Conservation (phyloP, 495 filamentous ascomycete species). For the Penicillium psychrofluorescens region DNA sequence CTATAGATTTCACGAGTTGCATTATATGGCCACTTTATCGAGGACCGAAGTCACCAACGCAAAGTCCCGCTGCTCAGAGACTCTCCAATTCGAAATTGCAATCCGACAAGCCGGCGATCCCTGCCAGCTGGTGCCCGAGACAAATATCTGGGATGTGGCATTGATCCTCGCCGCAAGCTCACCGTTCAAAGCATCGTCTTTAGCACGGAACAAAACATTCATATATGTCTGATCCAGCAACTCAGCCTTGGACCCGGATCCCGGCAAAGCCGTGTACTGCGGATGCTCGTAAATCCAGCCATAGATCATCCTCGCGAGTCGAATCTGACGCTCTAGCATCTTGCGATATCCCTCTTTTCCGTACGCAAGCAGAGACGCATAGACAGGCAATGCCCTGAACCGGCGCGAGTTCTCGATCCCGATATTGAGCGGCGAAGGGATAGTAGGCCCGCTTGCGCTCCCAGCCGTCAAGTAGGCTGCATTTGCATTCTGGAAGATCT, state of each 20-base stretch:
- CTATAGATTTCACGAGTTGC: too few relatives aligned
- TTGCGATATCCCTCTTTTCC: conserved; percentile 61
- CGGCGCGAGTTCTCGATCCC: conserved; percentile 88
- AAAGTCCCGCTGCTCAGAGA: conserved; percentile 30
- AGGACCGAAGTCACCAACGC: conserved; percentile 29
- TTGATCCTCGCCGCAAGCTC: conserved; percentile 66
- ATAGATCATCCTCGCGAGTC: conserved; percentile 61
- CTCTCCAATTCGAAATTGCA: conserved; percentile 78
- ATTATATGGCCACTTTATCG: conserved; percentile 12
- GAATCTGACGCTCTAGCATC: conserved; percentile 67
- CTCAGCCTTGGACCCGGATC: conserved; percentile 21
- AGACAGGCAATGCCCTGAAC: conserved; percentile 83
- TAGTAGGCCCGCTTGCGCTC: conserved; percentile 24
- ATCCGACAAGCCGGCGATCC: conserved; percentile 65
- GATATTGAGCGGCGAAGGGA: conserved; percentile 80
- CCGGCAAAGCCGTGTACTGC: conserved; percentile 61
- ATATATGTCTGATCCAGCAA: conserved; percentile 55
- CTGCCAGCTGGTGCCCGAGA: conserved; percentile 74
- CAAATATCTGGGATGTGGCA: conserved; percentile 65
- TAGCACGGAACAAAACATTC: conserved; percentile 74
- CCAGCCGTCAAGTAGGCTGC: conserved; percentile 67
- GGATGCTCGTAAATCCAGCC: conserved; percentile 48
- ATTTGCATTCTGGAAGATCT: conserved; percentile 77
- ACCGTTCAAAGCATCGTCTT: conserved; percentile 56
- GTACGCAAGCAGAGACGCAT: conserved; percentile 70